phyloP scores from a whole-genome alignment of 345 rosid species.

The Noccaea bulbosa region DNA sequence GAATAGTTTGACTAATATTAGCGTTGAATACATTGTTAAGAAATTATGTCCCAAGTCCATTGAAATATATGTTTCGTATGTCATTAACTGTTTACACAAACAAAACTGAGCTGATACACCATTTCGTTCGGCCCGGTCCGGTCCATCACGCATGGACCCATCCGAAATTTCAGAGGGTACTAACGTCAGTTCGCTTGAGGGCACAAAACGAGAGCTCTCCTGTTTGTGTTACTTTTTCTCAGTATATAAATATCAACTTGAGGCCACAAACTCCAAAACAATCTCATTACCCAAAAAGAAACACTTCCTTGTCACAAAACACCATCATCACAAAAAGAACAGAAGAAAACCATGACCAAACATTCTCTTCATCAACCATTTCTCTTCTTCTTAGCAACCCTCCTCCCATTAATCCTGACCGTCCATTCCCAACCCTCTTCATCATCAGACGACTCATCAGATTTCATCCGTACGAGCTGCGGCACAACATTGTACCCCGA shows the following conservation, averaged over 20 bases:
- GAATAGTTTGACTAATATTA: background rate
- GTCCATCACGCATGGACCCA: conserved; percentile 23
- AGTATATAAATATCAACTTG: conserved; percentile 18
- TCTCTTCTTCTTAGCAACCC: conserved; percentile 34
- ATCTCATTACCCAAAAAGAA: conserved; percentile 29
- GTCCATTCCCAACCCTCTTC: conserved; percentile 36
- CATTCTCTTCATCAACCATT: conserved; percentile 34
- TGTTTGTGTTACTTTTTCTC: background rate
- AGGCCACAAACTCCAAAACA: conserved; percentile 30
- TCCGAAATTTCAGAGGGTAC: conserved; percentile 3
- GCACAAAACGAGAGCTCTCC: conserved; percentile 1
- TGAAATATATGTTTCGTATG: no score
- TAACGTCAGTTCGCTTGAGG: conserved; percentile 16
- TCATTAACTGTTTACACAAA: background rate
- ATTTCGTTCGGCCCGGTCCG: background rate
- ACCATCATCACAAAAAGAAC: background rate
- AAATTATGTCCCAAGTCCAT: background rate
- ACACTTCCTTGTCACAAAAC: conserved; percentile 22
- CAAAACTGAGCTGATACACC: background rate
- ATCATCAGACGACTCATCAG: conserved; percentile 40
- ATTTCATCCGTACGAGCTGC: conserved; percentile 79
- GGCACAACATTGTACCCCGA: conserved; percentile 75
- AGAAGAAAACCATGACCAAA: conserved; percentile 35
- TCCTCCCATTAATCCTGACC: conserved; percentile 38
- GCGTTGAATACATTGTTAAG: background rate